Percentiles rank a stretch among this genome's conserved stretches.
Evolutionary conservation across 208 protist species (phyloP).

Genomic region (Trypanosoma cruzi): DNA sequence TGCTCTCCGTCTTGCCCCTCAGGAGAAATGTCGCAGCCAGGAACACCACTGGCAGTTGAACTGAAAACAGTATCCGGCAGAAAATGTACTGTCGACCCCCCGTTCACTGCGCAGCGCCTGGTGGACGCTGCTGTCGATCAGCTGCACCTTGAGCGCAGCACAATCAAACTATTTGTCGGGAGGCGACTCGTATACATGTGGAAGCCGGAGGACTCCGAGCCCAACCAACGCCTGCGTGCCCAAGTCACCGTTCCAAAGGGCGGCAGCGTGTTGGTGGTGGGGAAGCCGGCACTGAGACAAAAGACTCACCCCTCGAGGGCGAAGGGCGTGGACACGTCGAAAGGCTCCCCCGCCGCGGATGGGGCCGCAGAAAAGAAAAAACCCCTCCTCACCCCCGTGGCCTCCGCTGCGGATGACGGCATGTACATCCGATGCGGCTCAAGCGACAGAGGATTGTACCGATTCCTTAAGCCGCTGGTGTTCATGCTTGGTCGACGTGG

Average conservation of each 20-base stretch:
- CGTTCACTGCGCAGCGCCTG: slow-evolving; percentile 41
- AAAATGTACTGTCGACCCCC: slow-evolving; percentile 30
- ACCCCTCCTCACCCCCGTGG: not conserved
- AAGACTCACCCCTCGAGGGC: not conserved
- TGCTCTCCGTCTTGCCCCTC: not conserved
- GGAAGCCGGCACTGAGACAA: not conserved
- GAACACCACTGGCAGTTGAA: slow-evolving; percentile 10
- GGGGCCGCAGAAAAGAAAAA: not conserved
- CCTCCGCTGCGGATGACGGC: not conserved
- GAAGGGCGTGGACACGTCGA: not conserved
- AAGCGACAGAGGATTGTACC: not conserved
- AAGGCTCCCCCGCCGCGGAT: too few relatives aligned
- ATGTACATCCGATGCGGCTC: not conserved
- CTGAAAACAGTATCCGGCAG: slow-evolving; percentile 57
- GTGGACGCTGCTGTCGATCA: slow-evolving; percentile 35
- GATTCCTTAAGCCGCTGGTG: slow-evolving; percentile 16
- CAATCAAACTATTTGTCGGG: slow-evolving; percentile 36
- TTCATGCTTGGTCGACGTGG: slow-evolving; percentile 19
- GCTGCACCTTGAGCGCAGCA: slow-evolving; percentile 36
- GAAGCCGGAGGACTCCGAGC: not conserved
- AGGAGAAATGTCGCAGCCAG: not conserved
- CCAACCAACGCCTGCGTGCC: not conserved
- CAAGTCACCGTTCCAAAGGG: slow-evolving; percentile 1
- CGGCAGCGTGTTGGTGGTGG: slow-evolving; percentile 19
- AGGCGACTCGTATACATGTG: slow-evolving; percentile 23